Evolutionary conservation across 1,284 basidiomycete genomes (phyloP).

Genomic region (Naganishia albida): DNA sequence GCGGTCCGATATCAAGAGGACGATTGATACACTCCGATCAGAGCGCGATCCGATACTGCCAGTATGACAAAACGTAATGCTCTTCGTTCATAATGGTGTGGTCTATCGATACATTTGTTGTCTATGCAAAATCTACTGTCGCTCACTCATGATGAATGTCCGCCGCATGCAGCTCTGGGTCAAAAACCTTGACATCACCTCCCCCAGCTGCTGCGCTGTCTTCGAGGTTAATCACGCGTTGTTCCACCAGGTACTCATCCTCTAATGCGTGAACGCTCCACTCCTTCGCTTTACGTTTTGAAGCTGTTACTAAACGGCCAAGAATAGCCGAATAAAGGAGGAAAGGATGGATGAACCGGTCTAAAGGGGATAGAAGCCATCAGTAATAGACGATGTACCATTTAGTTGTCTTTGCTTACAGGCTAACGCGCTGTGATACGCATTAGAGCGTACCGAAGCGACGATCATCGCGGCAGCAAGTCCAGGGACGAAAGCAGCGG

Average conservation of each 20-base stretch:
- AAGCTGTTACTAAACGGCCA: neutral
- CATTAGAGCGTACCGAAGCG: neutral
- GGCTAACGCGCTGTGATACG: conserved; percentile 15
- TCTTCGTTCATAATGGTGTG: conserved; percentile 5
- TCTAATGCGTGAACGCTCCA: conserved; percentile 33
- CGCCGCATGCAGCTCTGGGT: conserved; percentile 16
- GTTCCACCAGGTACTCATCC: conserved; percentile 30
- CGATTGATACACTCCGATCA: too few relatives aligned
- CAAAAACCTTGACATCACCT: conserved; percentile 26
- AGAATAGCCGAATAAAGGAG: conserved; percentile 8
- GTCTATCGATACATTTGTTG: conserved; percentile 22
- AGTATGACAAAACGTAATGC: neutral
- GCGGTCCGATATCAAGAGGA: too few relatives aligned
- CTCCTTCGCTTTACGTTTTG: neutral
- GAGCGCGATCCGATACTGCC: too few relatives aligned
- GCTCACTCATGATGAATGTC: conserved; percentile 18
- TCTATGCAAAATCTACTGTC: conserved; percentile 7
- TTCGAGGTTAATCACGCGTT: conserved; percentile 33
- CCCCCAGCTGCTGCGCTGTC: conserved; percentile 17
- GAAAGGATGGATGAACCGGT: conserved; percentile 33
- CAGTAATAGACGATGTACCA: neutral
- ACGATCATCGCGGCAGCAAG: neutral
- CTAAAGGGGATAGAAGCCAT: conserved; percentile 2
- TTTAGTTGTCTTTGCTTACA: conserved; percentile 16
- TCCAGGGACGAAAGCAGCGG: conserved; percentile 17